These are phyloP conservation scores for Colletotrichum sublineola DNA, from an alignment of 2,329 filamentous ascomycete genomes.

Conservation along the genomic window DNA sequence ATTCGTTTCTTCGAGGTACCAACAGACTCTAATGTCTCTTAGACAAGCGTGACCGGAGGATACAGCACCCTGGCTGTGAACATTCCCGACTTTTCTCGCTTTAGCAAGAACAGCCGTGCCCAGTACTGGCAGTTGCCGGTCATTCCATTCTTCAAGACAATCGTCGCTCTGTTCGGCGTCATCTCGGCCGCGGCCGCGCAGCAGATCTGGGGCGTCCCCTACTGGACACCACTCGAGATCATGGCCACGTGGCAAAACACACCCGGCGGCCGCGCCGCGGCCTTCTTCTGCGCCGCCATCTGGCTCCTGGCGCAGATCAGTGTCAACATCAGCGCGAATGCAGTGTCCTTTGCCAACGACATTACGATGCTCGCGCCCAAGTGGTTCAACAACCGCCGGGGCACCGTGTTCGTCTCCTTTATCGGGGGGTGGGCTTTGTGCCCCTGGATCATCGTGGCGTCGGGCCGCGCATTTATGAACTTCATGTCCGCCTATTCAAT, in stretches of 20 bases:
- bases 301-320: conserved; percentile 57
- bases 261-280: conserved; percentile 48
- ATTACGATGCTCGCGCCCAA: conserved; percentile 48
- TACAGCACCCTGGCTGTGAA: conserved; percentile 65
- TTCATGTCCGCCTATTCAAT: conserved; percentile 52
- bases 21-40: neutral
- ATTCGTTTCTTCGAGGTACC: no score
- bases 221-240: conserved; percentile 64
- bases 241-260: conserved; percentile 55
- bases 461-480: conserved; percentile 48
- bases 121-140: conserved; percentile 62
- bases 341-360: conserved; percentile 50
- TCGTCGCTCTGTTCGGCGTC: conserved; percentile 62
- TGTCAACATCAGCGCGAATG: conserved; percentile 49
- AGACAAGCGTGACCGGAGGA: conserved; percentile 61
- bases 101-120: conserved; percentile 56
- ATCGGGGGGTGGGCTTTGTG: conserved; percentile 52
- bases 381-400: conserved; percentile 51
- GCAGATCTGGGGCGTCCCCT: conserved; percentile 58
- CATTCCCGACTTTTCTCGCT: conserved; percentile 57
- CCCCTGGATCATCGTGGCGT: conserved; percentile 53
- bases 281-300: conserved; percentile 49
- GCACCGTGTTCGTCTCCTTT: conserved; percentile 49
- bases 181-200: conserved; percentile 61
- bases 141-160: conserved; percentile 62